phyloP scores from a whole-genome alignment of 2,329 filamentous ascomycete species.

The Sarocladium strictum region DNA sequence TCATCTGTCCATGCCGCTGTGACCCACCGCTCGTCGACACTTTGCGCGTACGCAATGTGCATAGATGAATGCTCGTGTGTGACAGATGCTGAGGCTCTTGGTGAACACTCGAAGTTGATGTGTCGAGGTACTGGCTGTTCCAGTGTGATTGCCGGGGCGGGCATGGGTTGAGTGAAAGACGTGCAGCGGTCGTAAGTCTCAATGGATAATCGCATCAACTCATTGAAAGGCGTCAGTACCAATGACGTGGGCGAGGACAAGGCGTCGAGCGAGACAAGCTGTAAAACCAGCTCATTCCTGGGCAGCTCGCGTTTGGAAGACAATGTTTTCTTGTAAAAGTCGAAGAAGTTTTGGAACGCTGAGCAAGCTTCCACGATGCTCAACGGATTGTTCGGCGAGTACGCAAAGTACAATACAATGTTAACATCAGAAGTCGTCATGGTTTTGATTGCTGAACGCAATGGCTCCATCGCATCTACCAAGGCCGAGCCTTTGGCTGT shows the following conservation, averaged over 20 bases:
- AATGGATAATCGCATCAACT: constrained; percentile 59
- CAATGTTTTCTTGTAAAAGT: constrained; percentile 43
- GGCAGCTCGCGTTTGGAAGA: constrained; percentile 36
- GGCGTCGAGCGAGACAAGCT: constrained; percentile 65
- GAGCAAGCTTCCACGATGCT: constrained; percentile 66
- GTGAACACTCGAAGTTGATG: constrained; percentile 68
- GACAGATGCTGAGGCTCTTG: constrained; percentile 64
- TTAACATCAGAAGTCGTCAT: constrained; percentile 45
- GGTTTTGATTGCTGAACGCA: constrained; percentile 40
- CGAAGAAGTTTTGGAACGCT: constrained; percentile 67
- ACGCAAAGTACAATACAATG: constrained; percentile 72
- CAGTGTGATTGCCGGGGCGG: constrained; percentile 66
- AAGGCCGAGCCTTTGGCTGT: constrained; percentile 39
- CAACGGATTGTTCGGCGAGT: constrained; percentile 56
- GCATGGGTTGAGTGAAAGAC: constrained; percentile 47
- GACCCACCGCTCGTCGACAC: constrained; percentile 71
- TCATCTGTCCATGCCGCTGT: constrained; percentile 78
- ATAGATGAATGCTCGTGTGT: constrained; percentile 75
- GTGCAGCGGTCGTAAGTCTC: constrained; percentile 75
- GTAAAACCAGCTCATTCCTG: constrained; percentile 65
- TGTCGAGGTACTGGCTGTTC: constrained; percentile 63
- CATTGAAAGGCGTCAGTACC: constrained; percentile 53
- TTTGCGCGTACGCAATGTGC: constrained; percentile 73
- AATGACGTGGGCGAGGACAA: constrained; percentile 58
- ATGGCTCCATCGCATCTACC: constrained; percentile 40